phyloP scores from a whole-genome alignment of 495 filamentous ascomycete genomes.

The Elaphomyces granulatus region DNA sequence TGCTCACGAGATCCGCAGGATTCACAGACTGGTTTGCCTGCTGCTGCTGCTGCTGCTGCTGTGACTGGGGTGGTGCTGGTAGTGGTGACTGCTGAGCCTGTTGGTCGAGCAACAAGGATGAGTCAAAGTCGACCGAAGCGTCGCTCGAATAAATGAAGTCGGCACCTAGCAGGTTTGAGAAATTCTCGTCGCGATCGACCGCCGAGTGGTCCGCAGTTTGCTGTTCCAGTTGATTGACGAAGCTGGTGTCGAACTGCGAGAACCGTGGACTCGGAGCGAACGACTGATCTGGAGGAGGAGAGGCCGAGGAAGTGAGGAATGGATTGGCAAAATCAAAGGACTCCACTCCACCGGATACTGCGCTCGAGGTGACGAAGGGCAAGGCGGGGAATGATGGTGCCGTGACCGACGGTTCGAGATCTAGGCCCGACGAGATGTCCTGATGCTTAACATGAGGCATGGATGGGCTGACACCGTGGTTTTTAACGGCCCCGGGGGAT shows the following conservation, averaged over 20 bases:
- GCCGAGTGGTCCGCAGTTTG: constrained; percentile 10
- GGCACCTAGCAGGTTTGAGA: constrained; percentile 26
- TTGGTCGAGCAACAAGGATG: constrained; percentile 28
- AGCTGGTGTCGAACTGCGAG: constrained; percentile 26
- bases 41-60: constrained; percentile 26
- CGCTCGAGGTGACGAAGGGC: constrained; percentile 14
- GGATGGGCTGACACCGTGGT: constrained; percentile 31
- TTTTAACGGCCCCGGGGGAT: constrained; percentile 17
- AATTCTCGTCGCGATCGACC: constrained; percentile 24
- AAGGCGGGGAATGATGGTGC: constrained; percentile 17
- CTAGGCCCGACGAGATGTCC: constrained; percentile 21
- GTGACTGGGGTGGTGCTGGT: too few relatives aligned
- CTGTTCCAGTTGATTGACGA: constrained; percentile 25
- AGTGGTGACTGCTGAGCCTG: not conserved
- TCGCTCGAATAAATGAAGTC: constrained; percentile 29
- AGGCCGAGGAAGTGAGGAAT: constrained; percentile 17
- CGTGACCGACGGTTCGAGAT: constrained; percentile 24
- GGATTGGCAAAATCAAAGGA: constrained; percentile 19
- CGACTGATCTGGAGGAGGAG: constrained; percentile 17
- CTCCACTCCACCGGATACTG: constrained; percentile 15
- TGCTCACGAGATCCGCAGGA: constrained; percentile 52
- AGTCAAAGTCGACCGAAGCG: constrained; percentile 20
- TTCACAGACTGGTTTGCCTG: constrained; percentile 37
- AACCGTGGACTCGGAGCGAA: constrained; percentile 23
- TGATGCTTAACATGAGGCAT: constrained; percentile 26